phyloP scores from a whole-genome alignment of 768 basidiomycete genomes.

The Obba rivulosa region DNA sequence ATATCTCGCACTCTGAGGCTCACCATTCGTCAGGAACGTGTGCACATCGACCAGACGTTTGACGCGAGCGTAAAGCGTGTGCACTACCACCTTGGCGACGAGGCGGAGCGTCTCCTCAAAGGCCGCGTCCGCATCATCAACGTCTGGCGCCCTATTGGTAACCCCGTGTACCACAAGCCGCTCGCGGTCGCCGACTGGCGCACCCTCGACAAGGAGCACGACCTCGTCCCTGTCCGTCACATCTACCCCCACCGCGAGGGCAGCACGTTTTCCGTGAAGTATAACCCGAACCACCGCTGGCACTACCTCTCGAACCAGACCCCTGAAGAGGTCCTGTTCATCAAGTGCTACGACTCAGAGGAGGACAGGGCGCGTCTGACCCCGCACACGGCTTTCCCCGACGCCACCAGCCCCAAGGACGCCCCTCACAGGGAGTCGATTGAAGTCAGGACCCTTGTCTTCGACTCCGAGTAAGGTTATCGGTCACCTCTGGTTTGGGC shows the following conservation, averaged over 20 bases:
- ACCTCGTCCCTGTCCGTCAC: slow-evolving; percentile 30
- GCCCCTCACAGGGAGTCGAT: slow-evolving; percentile 33
- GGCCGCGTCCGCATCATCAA: slow-evolving; percentile 34
- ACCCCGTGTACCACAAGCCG: slow-evolving; percentile 32
- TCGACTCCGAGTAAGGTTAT: slow-evolving; percentile 24
- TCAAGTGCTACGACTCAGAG: slow-evolving; percentile 37
- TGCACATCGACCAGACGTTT: slow-evolving; percentile 39
- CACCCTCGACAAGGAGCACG: slow-evolving; percentile 26
- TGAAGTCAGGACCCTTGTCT: slow-evolving; percentile 33
- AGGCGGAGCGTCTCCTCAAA: slow-evolving; percentile 35
- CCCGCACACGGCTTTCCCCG: slow-evolving; percentile 32
- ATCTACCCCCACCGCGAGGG: slow-evolving; percentile 31
- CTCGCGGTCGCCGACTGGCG: slow-evolving; percentile 36
- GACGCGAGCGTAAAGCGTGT: slow-evolving; percentile 29
- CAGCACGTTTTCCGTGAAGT: slow-evolving; percentile 27
- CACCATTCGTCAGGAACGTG: slow-evolving; percentile 21
- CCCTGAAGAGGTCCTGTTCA: slow-evolving; percentile 33
- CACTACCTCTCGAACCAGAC: slow-evolving; percentile 32
- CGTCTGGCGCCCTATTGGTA: slow-evolving; percentile 36
- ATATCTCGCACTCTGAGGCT: neutral
- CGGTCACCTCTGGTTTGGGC: neutral
- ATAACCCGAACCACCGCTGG: slow-evolving; percentile 31
- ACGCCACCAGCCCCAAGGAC: slow-evolving; percentile 23
- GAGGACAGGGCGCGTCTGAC: slow-evolving; percentile 28
- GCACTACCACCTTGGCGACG: slow-evolving; percentile 28